phyloP scores from a whole-genome alignment of 2,329 filamentous ascomycete genomes.

The Triangularia verruculosa region DNA sequence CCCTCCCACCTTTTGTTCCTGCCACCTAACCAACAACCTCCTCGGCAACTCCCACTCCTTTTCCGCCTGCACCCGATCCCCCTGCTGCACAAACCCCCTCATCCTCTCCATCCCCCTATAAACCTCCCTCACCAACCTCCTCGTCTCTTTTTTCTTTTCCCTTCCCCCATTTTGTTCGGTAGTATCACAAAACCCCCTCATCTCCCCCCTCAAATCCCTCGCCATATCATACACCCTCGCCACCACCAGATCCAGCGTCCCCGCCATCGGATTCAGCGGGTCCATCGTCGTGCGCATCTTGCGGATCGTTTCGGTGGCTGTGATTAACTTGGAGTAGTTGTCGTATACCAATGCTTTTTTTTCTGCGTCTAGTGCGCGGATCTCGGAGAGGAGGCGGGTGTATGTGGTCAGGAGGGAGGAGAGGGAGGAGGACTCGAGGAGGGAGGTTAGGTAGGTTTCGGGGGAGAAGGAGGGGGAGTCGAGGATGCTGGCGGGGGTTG shows the following conservation, averaged over 20 bases:
- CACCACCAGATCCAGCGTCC: conserved; percentile 70
- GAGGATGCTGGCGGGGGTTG: conserved; percentile 66
- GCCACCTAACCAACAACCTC: conserved; percentile 52
- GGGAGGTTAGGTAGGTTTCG: conserved; percentile 60
- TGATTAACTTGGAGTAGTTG: conserved; percentile 95
- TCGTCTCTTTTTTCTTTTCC: conserved; percentile 39
- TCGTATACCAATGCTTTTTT: conserved; percentile 97
- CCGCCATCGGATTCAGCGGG: conserved; percentile 69
- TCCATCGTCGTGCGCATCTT: conserved; percentile 80
- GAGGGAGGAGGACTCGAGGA: conserved; percentile 61
- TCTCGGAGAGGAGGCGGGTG: conserved; percentile 71
- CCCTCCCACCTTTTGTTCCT: conserved; percentile 52
- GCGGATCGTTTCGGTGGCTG: conserved; percentile 90
- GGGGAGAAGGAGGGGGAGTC: conserved; percentile 72
- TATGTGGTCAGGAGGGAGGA: conserved; percentile 69
- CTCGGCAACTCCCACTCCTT: conserved; percentile 55
- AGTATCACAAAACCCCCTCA: conserved; percentile 38
- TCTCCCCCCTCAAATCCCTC: conserved; percentile 50
- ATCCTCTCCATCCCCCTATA: conserved; percentile 60
- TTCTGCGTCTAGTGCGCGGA: conserved; percentile 87
- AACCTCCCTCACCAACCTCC: conserved; percentile 60
- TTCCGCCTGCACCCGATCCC: conserved; percentile 59
- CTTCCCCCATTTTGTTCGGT: conserved; percentile 21
- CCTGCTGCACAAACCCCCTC: conserved; percentile 55
- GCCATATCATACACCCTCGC: conserved; percentile 68